These are phyloP conservation scores for Penicillium psychrosexuale DNA, from an alignment of 2,329 filamentous ascomycete species.

Conservation along the genomic window DNA sequence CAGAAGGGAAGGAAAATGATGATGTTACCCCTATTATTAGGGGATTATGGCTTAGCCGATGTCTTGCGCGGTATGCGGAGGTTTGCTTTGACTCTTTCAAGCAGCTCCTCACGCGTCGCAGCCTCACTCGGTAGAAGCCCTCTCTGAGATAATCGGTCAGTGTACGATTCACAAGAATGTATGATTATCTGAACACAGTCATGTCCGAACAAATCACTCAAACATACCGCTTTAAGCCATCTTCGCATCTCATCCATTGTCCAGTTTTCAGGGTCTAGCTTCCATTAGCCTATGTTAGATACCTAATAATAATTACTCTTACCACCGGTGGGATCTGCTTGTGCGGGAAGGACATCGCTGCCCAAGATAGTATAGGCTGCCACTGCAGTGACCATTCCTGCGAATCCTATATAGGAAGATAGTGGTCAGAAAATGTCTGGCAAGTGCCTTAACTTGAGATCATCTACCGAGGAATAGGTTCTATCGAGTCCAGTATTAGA, in stretches of 20 bases:
- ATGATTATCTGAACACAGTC: neutral
- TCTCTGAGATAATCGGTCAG: conserved; percentile 48
- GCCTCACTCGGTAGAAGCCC: conserved; percentile 59
- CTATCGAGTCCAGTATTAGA: conserved; percentile 42
- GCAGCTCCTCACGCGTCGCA: conserved; percentile 60
- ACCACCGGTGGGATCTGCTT: conserved; percentile 74
- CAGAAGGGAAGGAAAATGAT: neutral
- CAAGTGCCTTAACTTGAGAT: neutral
- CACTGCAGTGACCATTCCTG: conserved; percentile 75
- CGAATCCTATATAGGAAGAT: conserved; percentile 61
- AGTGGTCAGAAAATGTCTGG: conserved; percentile 21
- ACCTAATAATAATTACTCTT: conserved; percentile 23
- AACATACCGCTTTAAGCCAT: conserved; percentile 76
- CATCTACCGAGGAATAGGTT: conserved; percentile 65
- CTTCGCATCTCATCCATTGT: conserved; percentile 72
- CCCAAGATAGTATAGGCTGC: conserved; percentile 85
- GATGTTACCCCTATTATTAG: conserved; percentile 1
- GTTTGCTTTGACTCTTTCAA: conserved; percentile 68
- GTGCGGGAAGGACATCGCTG: conserved; percentile 73
- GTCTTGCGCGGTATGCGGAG: conserved; percentile 49
- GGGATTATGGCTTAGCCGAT: conserved; percentile 5
- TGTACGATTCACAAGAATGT: neutral
- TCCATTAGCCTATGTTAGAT: conserved; percentile 9
- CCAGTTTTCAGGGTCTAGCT: conserved; percentile 65
- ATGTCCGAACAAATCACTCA: neutral